phyloP scores from a whole-genome alignment of 768 basidiomycete genomes.

The Boletus huronensis region DNA sequence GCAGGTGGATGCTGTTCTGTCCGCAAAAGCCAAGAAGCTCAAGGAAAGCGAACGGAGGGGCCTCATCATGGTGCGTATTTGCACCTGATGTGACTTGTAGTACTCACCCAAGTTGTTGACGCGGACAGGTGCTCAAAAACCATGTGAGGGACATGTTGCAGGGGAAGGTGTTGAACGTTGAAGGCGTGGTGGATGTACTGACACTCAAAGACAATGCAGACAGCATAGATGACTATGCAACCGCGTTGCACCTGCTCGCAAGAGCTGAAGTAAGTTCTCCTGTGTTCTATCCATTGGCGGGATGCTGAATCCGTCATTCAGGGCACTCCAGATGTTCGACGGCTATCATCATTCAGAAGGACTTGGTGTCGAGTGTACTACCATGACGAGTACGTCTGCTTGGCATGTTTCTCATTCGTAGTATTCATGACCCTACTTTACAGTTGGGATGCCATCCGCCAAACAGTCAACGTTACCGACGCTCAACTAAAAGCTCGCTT shows the following conservation, averaged over 20 bases:
- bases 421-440: background rate
- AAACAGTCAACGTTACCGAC: conserved; percentile 75
- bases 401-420: background rate
- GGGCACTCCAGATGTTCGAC: conserved; percentile 69
- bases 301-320: conserved; percentile 28
- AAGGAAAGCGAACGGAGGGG: conserved; percentile 45
- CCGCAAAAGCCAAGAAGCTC: conserved; percentile 46
- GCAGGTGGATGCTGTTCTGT: conserved; percentile 62
- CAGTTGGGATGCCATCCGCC: conserved; percentile 77
- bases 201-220: conserved; percentile 77
- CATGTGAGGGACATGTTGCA: conserved; percentile 66
- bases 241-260: conserved; percentile 63
- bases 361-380: conserved; percentile 88
- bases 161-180: conserved; percentile 69
- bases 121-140: conserved; percentile 61
- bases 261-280: conserved; percentile 44
- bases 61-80: conserved; percentile 37
- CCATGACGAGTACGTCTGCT: conserved; percentile 73
- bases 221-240: conserved; percentile 60
- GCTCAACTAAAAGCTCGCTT: conserved; percentile 70
- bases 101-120: background rate
- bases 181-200: conserved; percentile 80
- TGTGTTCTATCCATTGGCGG: background rate
- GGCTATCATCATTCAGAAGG: conserved; percentile 63
- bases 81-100: background rate